Conservation (phyloP, 352 stramenopile genomes). For the Globisporangium abappressorium region DNA sequence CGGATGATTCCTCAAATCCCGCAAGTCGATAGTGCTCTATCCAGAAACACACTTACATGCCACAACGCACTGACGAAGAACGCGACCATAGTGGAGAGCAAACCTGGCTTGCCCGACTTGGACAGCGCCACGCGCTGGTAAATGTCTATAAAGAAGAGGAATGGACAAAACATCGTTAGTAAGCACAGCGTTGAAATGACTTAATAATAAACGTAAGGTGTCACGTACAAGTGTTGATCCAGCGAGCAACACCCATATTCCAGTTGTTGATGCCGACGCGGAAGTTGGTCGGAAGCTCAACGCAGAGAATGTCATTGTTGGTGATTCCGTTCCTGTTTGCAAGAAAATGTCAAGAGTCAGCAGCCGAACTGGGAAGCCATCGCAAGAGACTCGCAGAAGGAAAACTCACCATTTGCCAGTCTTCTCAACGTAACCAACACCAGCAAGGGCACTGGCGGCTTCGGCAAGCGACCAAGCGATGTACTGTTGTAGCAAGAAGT, state of each 20-base stretch:
- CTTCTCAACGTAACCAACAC: conserved; percentile 73
- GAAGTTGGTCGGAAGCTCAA: conserved; percentile 85
- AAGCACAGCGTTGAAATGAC: neutral
- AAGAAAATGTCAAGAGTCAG: neutral
- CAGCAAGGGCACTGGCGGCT: conserved; percentile 62
- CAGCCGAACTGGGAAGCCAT: neutral
- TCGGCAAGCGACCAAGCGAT: conserved; percentile 86
- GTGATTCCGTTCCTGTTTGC: conserved; percentile 75
- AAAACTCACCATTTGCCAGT: conserved; percentile 67
- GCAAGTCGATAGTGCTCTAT: neutral
- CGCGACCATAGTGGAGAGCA: conserved; percentile 69
- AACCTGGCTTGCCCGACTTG: conserved; percentile 70
- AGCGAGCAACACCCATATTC: conserved; percentile 84
- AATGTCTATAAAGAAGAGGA: conserved; percentile 48
- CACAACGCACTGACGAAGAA: conserved; percentile 86
- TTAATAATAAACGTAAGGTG: neutral
- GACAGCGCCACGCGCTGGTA: conserved; percentile 82
- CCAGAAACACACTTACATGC: conserved; percentile 49
- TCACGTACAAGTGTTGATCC: conserved; percentile 81
- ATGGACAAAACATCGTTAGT: neutral
- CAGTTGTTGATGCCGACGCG: conserved; percentile 87
- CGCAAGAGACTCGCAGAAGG: neutral
- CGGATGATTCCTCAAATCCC: neutral
- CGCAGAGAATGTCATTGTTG: conserved; percentile 83
- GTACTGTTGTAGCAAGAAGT: conserved; percentile 40